Evolutionary conservation across 2,329 filamentous ascomycete species (phyloP), one percentile per base, ranked within the genome.

Genomic region (Alternaria angustiovoidea): DNA sequence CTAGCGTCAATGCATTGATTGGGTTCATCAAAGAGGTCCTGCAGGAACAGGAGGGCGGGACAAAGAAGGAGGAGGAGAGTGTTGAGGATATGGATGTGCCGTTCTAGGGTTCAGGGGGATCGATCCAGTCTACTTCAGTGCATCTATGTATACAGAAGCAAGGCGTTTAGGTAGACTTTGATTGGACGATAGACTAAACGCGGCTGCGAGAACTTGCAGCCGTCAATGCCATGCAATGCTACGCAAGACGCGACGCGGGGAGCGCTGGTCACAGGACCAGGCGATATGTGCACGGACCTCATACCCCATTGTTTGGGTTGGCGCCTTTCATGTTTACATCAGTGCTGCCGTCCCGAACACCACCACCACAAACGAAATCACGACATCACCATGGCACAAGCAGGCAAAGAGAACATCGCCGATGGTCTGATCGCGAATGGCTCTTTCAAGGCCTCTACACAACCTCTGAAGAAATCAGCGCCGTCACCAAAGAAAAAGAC

Each of bases 1-100:
- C 93, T 67, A 95, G 91, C 86, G 87, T 90, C 20, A 89, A 90
- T 82, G 90, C 90, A 32, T 79, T 96, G 65, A 88, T 90, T 5
- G 87, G 85, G 0, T 96, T 94, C 74, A 87, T 95, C 48, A 83
- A 81, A 68, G 84, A 85, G 63, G 78, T 80, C 47, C 64, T 87
- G 65, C 81, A 82, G 51, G 77, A 72, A 32, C 66, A 68, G 4
- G 75, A 78, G 39, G 69, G 52, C 1, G 57, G 24, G 1, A 18
- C 63, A n/a, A 71, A 75, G 46, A 74, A 75, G 42, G 74, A 81
- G 43, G 86, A 88, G 68, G 86, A 88, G 70, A 84, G 82, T 59
- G 86, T 84, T 2, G 87, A 89, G 71, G 87, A 90, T 77, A 90
- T 91, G 88, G 87, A 90, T 78, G 76, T 90, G 67, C 88, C 88